These are phyloP conservation scores for Smittium mucronatum DNA, from an alignment of 371 early-diverging fungal genomes.

Conservation along the genomic window DNA sequence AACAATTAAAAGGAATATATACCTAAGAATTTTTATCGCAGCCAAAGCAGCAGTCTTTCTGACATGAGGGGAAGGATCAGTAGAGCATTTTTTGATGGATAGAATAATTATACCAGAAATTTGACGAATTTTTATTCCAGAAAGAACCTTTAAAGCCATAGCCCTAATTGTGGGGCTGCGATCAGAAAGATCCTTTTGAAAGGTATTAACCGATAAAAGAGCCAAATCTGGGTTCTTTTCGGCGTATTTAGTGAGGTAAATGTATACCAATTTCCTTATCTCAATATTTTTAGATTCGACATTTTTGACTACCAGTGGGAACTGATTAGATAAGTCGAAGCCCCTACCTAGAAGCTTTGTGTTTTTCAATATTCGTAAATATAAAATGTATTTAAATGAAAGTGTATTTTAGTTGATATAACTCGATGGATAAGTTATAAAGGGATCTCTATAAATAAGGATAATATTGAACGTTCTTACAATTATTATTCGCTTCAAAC, in stretches of 20 bases:
- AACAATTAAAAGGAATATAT: too few relatives aligned
- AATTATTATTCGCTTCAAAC: constrained; percentile 74
- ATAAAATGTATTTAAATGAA: too few relatives aligned
- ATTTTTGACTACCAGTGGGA: constrained; percentile 93
- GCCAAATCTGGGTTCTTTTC: constrained; percentile 90
- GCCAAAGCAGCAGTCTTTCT: constrained; percentile 82
- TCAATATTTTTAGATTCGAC: constrained; percentile 82
- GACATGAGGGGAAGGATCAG: constrained; percentile 84
- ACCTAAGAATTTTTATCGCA: constrained; percentile 1
- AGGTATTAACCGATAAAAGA: constrained; percentile 86
- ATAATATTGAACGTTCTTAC: not conserved
- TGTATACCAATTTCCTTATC: constrained; percentile 86
- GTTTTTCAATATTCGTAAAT: too few relatives aligned
- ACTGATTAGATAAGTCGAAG: constrained; percentile 79
- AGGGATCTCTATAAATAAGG: too few relatives aligned
- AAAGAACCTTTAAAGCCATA: constrained; percentile 89
- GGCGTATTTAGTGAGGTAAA: constrained; percentile 83
- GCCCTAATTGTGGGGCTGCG: constrained; percentile 82
- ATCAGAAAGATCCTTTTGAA: constrained; percentile 91
- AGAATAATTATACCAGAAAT: constrained; percentile 80
- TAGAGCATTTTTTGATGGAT: constrained; percentile 70
- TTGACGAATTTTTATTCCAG: constrained; percentile 79
- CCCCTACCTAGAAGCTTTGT: constrained; percentile 88
- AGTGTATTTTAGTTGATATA: too few relatives aligned
- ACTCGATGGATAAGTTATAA: too few relatives aligned